phyloP scores from a whole-genome alignment of 2,329 filamentous ascomycete genomes.

The Colletotrichum sublineola region DNA sequence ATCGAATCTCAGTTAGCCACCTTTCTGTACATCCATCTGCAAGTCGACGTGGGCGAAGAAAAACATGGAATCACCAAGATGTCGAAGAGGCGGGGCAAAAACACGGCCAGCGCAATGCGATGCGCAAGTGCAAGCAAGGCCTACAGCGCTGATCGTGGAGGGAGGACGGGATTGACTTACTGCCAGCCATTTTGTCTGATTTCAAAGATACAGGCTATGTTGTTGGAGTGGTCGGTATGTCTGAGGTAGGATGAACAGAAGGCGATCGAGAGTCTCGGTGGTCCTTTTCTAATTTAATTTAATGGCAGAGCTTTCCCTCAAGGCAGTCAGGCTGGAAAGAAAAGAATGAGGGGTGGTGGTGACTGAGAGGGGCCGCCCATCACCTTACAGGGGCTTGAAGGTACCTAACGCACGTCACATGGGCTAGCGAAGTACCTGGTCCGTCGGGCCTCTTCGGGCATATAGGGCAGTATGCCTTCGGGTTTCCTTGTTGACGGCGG shows the following conservation, averaged over 20 bases:
- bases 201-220: not conserved
- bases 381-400: conserved; percentile 2
- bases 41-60: not conserved
- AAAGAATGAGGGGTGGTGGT: conserved; percentile 31
- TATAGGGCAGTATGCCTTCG: conserved; percentile 20
- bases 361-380: conserved; percentile 3
- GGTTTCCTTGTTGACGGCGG: conserved; percentile 14
- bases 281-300: conserved; percentile 9
- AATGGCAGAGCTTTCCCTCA: conserved; percentile 35
- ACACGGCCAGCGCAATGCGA: not conserved
- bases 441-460: conserved; percentile 6
- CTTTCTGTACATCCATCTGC: not conserved
- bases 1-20: conserved; percentile 34
- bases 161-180: conserved; percentile 21
- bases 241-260: conserved; percentile 1
- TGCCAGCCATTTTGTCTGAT: conserved; percentile 40
- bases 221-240: conserved; percentile 11
- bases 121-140: conserved; percentile 8
- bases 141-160: not conserved
- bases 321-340: conserved; percentile 27
- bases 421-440: not conserved
- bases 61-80: not conserved
- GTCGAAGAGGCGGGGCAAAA: conserved; percentile 7
- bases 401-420: conserved; percentile 11
- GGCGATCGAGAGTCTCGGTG: conserved; percentile 18